Evolutionary conservation across 2,329 filamentous ascomycete species (phyloP).

Genomic region (Septoria petroselini): DNA sequence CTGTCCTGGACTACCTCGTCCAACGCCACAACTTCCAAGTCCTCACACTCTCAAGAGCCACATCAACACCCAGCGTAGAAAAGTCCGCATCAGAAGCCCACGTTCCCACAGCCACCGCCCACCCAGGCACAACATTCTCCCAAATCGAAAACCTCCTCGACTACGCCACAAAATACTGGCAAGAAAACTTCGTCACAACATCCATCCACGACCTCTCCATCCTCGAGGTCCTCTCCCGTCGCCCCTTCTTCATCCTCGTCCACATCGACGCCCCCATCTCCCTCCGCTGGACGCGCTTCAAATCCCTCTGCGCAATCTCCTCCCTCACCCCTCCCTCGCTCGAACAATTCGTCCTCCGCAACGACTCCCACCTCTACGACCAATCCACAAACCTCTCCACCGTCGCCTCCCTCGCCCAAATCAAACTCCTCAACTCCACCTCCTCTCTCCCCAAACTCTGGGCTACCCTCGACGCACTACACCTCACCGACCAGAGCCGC

Average conservation of each 20-base stretch:
- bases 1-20: slow-evolving; percentile 82
- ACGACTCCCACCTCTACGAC: slow-evolving; percentile 74
- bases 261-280: slow-evolving; percentile 87
- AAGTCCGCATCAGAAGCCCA: slow-evolving; percentile 42
- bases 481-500: slow-evolving; percentile 73
- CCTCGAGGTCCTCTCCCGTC: slow-evolving; percentile 69
- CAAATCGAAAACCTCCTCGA: slow-evolving; percentile 69
- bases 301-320: slow-evolving; percentile 52
- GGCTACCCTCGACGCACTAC: slow-evolving; percentile 66
- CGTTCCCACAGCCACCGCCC: slow-evolving; percentile 34
- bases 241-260: slow-evolving; percentile 90
- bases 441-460: slow-evolving; percentile 68
- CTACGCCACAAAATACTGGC: slow-evolving; percentile 83
- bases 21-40: slow-evolving; percentile 77
- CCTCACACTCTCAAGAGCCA: slow-evolving; percentile 56
- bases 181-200: slow-evolving; percentile 77
- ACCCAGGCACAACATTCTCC: slow-evolving; percentile 48
- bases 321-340: slow-evolving; percentile 51
- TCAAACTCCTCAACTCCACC: slow-evolving; percentile 84
- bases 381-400: slow-evolving; percentile 63
- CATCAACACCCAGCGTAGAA: slow-evolving; percentile 42
- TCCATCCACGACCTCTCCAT: slow-evolving; percentile 78
- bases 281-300: slow-evolving; percentile 77
- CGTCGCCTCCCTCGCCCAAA: slow-evolving; percentile 74
- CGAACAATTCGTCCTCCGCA: slow-evolving; percentile 58